Conservation (phyloP, 1,284 basidiomycete species). For the Pseudozyma sp. region DNA sequence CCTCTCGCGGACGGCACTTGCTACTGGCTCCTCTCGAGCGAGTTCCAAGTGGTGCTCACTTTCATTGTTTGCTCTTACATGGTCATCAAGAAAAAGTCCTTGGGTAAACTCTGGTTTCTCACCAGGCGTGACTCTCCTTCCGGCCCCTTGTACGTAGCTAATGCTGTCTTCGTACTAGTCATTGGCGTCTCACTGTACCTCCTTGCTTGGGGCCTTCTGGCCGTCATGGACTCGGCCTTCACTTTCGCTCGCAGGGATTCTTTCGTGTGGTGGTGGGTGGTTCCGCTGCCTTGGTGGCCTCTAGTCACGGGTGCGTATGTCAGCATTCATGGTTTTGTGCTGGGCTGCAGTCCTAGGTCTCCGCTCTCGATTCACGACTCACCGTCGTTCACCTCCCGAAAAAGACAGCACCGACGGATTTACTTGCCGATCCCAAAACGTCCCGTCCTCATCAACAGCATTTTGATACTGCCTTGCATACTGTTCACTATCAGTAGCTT, state of each 20-base stretch:
- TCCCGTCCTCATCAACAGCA: conserved; percentile 3
- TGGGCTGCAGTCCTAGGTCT: conserved; percentile 21
- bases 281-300: conserved; percentile 35
- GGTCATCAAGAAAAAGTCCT: conserved; percentile 20
- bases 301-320: conserved; percentile 14
- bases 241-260: background rate
- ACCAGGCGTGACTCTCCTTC: conserved; percentile 9
- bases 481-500: conserved; percentile 11
- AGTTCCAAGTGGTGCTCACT: conserved; percentile 18
- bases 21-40: conserved; percentile 18
- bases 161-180: conserved; percentile 31
- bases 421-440: conserved; percentile 10
- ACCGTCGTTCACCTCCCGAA: background rate
- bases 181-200: conserved; percentile 16
- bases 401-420: conserved; percentile 3
- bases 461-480: conserved; percentile 13
- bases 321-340: conserved; percentile 25
- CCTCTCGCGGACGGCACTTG: background rate
- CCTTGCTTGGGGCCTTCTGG: conserved; percentile 8
- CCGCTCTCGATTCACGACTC: conserved; percentile 3
- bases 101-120: conserved; percentile 34
- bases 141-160: conserved; percentile 25
- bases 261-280: conserved; percentile 28
- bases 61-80: conserved; percentile 26
- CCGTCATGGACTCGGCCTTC: background rate